Percentiles rank a stretch among this genome's conserved stretches.
Conservation (phyloP, 768 basidiomycete species). For the Porpolomopsis calyptriformis region DNA sequence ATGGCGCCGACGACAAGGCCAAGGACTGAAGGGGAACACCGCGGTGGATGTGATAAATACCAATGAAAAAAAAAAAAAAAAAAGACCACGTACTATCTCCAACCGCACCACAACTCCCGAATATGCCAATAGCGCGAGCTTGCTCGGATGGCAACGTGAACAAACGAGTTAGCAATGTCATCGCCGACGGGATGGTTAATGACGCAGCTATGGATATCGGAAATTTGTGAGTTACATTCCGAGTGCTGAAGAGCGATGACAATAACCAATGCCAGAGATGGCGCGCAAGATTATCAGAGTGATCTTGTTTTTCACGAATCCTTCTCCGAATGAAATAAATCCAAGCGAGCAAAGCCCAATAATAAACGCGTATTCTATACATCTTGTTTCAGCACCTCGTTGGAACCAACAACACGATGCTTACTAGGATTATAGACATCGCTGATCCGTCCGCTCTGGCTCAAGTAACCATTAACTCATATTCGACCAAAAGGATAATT, state of each 20-base stretch:
- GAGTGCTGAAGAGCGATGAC: neutral
- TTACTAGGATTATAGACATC: constrained; percentile 33
- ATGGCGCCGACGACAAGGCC: constrained; percentile 36
- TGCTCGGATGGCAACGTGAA: constrained; percentile 39
- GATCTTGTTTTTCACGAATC: constrained; percentile 37
- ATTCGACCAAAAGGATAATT: neutral
- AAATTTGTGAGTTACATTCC: neutral
- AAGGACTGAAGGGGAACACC: constrained; percentile 21
- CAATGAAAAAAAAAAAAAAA: no score
- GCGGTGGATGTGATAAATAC: neutral
- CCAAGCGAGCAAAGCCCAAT: constrained; percentile 24
- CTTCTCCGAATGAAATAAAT: constrained; percentile 32
- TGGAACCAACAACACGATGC: constrained; percentile 31
- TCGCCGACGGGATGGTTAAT: constrained; percentile 40
- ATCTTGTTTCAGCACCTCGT: constrained; percentile 12
- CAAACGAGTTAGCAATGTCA: constrained; percentile 38
- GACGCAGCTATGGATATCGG: constrained; percentile 29
- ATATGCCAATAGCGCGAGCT: constrained; percentile 35
- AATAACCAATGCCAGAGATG: constrained; percentile 36
- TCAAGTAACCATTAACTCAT: neutral
- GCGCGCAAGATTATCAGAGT: constrained; percentile 41
- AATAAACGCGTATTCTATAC: neutral
- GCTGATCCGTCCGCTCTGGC: constrained; percentile 28
- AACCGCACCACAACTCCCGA: constrained; percentile 36
- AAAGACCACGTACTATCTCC: constrained; percentile 29